Percentiles rank a stretch among this genome's conserved stretches.
Conservation (phyloP, 345 rosid genomes). For the Schrenkiella parvula region DNA sequence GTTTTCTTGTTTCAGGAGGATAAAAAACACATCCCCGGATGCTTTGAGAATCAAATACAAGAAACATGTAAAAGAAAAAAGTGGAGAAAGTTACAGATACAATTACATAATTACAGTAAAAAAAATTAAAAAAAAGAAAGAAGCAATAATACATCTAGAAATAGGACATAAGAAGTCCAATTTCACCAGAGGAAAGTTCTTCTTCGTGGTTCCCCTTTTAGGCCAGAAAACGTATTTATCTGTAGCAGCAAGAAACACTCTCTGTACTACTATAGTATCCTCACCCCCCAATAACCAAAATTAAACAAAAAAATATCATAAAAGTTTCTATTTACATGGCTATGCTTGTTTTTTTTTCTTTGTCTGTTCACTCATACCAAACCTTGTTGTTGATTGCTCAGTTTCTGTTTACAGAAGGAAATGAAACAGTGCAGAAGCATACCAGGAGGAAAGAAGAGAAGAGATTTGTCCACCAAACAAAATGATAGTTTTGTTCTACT, state of each 20-base stretch:
- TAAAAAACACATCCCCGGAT: slow-evolving; percentile 22
- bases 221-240: slow-evolving; percentile 19
- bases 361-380: slow-evolving; percentile 16
- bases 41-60: slow-evolving; percentile 31
- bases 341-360: slow-evolving; percentile 16
- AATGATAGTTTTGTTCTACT: slow-evolving; percentile 25
- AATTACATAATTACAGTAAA: slow-evolving; percentile 26
- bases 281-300: slow-evolving; percentile 32
- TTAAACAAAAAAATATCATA: slow-evolving; percentile 29
- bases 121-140: not conserved
- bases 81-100: slow-evolving; percentile 31
- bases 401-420: slow-evolving; percentile 25
- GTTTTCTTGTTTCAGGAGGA: slow-evolving; percentile 21
- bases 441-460: slow-evolving; percentile 31
- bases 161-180: slow-evolving; percentile 37
- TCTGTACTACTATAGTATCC: slow-evolving; percentile 31
- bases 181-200: slow-evolving; percentile 34
- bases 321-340: slow-evolving; percentile 36
- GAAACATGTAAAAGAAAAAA: slow-evolving; percentile 27
- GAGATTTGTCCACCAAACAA: slow-evolving; percentile 18
- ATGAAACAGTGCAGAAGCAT: slow-evolving; percentile 33
- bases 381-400: slow-evolving; percentile 8
- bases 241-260: slow-evolving; percentile 35
- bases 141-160: slow-evolving; percentile 29
- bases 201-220: slow-evolving; percentile 22